Percentiles rank a stretch among this genome's conserved stretches.
phyloP scores from a whole-genome alignment of 805 yeast genomes.

The Starmera dryadoides region DNA sequence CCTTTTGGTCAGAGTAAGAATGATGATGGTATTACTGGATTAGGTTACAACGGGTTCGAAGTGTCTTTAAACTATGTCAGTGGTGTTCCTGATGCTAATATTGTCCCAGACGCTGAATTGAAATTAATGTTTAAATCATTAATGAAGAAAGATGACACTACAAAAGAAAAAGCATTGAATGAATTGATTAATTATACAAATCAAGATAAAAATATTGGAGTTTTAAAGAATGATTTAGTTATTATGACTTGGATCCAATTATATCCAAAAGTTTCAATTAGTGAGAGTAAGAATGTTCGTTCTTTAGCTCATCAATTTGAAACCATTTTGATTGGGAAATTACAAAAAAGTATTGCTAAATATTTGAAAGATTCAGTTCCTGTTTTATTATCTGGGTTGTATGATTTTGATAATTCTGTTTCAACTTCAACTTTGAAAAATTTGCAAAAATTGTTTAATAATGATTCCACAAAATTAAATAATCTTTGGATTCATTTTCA shows the following conservation, averaged over 20 bases:
- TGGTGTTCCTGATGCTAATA: slow-evolving; percentile 67
- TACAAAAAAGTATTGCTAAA: slow-evolving; percentile 54
- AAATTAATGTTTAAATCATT: slow-evolving; percentile 68
- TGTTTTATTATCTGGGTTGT: slow-evolving; percentile 62
- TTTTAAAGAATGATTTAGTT: slow-evolving; percentile 43
- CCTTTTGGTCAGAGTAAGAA: slow-evolving; percentile 12
- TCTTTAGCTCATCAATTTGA: slow-evolving; percentile 57
- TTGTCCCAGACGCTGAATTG: slow-evolving; percentile 38
- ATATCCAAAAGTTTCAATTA: slow-evolving; percentile 73
- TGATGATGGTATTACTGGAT: slow-evolving; percentile 16
- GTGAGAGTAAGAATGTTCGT: slow-evolving; percentile 62
- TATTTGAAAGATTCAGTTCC: slow-evolving; percentile 70
- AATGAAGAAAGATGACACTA: slow-evolving; percentile 73
- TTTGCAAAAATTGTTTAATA: slow-evolving; percentile 47
- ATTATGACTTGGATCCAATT: slow-evolving; percentile 70
- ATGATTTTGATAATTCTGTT: slow-evolving; percentile 63
- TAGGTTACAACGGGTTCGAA: slow-evolving; percentile 37
- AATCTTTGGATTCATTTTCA: slow-evolving; percentile 57
- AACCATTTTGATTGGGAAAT: slow-evolving; percentile 36
- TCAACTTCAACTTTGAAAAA: slow-evolving; percentile 39
- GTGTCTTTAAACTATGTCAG: slow-evolving; percentile 70
- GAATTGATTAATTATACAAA: slow-evolving; percentile 39
- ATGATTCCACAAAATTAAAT: slow-evolving; percentile 43
- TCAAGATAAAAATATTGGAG: slow-evolving; percentile 10
- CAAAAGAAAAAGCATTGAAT: slow-evolving; percentile 70